Conservation (phyloP, 2,329 filamentous ascomycete genomes). For the Neofusicoccum umdonicola region DNA sequence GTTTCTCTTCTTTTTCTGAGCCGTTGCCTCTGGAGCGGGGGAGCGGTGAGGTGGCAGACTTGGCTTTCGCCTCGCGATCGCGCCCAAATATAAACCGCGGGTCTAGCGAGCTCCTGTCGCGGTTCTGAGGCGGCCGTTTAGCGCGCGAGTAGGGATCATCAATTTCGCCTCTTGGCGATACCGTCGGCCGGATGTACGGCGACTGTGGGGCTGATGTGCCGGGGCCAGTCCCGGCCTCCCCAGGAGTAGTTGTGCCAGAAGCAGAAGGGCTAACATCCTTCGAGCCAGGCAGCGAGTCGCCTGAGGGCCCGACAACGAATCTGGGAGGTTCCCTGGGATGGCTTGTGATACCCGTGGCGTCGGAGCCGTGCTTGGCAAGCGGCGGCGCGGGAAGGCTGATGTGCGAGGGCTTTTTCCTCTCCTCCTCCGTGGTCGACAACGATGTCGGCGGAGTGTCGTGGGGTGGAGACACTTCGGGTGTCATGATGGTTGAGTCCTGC, state of each 20-base stretch:
- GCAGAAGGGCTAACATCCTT: conserved; percentile 63
- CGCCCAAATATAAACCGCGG: conserved; percentile 80
- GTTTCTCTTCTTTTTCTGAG: conserved; percentile 47
- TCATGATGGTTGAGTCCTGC: conserved; percentile 50
- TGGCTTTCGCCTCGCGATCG: conserved; percentile 37
- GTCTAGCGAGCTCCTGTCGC: conserved; percentile 67
- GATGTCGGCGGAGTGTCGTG: conserved; percentile 53
- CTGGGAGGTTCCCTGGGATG: conserved; percentile 51
- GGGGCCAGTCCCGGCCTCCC: conserved; percentile 34
- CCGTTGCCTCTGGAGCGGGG: conserved; percentile 48
- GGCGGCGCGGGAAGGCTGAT: conserved; percentile 39
- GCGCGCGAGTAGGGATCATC: conserved; percentile 87
- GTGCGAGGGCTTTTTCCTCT: conserved; percentile 22
- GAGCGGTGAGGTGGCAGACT: conserved; percentile 33
- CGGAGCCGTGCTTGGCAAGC: conserved; percentile 8
- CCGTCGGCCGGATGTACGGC: conserved; percentile 72
- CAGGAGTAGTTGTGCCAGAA: conserved; percentile 48
- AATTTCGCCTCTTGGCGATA: conserved; percentile 67
- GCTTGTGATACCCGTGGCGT: conserved; percentile 31
- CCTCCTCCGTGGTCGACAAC: conserved; percentile 23
- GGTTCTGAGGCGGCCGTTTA: conserved; percentile 68
- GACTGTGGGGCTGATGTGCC: conserved; percentile 47
- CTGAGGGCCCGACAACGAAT: conserved; percentile 57
- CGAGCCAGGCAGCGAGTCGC: conserved; percentile 54
- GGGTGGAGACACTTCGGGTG: conserved; percentile 55